phyloP scores from a whole-genome alignment of 148 eudicot species.

The Heliamphora exappendiculata region DNA sequence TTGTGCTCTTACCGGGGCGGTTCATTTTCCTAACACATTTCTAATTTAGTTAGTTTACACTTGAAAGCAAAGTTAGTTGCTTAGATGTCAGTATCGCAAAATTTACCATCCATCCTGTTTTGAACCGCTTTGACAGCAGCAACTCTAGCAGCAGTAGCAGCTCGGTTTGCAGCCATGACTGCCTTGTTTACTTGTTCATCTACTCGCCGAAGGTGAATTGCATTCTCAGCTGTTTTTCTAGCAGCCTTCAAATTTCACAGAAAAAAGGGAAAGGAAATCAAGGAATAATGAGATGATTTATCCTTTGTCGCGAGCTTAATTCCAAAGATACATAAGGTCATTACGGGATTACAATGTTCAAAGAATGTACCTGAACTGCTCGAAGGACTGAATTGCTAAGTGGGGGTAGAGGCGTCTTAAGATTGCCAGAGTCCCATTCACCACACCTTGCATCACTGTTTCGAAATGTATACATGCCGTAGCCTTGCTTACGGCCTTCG shows the following conservation, averaged over 20 bases:
- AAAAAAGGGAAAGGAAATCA: neutral
- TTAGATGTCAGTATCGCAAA: constrained; percentile 42
- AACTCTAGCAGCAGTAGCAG: constrained; percentile 91
- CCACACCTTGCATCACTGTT: constrained; percentile 67
- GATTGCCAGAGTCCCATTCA: constrained; percentile 76
- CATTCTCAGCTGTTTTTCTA: constrained; percentile 73
- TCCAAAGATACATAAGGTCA: neutral
- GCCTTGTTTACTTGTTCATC: constrained; percentile 83
- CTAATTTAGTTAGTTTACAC: constrained; percentile 24
- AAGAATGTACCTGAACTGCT: constrained; percentile 63
- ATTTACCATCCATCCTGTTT: constrained; percentile 55
- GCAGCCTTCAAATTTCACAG: constrained; percentile 47
- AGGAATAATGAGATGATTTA: neutral
- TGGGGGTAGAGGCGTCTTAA: constrained; percentile 43
- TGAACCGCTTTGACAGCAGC: constrained; percentile 97
- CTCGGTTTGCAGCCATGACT: constrained; percentile 71
- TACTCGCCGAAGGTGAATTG: constrained; percentile 47
- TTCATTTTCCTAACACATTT: constrained; percentile 12
- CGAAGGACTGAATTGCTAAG: constrained; percentile 55
- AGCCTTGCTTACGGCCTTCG: constrained; percentile 89
- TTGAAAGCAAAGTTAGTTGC: constrained; percentile 10
- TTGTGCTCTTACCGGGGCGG: constrained; percentile 54
- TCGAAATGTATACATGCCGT: constrained; percentile 77
- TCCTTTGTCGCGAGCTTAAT: too few relatives aligned
- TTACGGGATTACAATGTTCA: neutral